Percentiles rank a stretch among this genome's conserved stretches.
Conservation (phyloP, 1,284 basidiomycete species). For the Phellinidium pouzarii region DNA sequence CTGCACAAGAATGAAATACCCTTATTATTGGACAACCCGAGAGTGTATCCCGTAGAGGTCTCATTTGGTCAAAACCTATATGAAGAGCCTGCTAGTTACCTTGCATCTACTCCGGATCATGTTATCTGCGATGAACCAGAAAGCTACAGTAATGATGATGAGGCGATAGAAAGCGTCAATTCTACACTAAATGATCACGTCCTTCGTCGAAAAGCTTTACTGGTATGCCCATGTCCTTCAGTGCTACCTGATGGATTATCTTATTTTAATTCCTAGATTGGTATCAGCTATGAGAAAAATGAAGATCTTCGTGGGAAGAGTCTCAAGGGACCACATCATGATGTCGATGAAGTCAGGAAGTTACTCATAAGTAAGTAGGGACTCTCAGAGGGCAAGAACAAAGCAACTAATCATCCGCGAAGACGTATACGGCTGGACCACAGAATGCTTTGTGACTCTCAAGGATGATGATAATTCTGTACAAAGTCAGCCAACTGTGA, state of each 20-base stretch:
- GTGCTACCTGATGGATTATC: not conserved
- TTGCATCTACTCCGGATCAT: not conserved
- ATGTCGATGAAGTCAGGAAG: constrained; percentile 17
- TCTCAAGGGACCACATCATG: constrained; percentile 17
- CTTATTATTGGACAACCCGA: not conserved
- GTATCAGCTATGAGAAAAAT: constrained; percentile 12
- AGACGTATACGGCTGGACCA: constrained; percentile 11
- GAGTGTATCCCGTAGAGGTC: not conserved
- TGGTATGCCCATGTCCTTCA: constrained; percentile 1
- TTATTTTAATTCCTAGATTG: constrained; percentile 2
- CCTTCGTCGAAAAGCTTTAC: constrained; percentile 8
- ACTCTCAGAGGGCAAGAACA: not conserved
- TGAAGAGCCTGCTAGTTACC: not conserved
- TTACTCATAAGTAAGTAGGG: constrained; percentile 15
- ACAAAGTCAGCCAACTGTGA: constrained; percentile 14
- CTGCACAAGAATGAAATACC: not conserved
- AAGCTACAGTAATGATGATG: not conserved
- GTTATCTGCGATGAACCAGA: not conserved
- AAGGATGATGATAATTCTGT: constrained; percentile 15
- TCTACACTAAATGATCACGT: not conserved
- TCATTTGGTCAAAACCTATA: not conserved
- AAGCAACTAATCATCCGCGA: not conserved
- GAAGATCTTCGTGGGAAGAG: not conserved
- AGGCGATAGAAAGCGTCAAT: not conserved
- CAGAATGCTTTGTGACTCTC: constrained; percentile 15